Evolutionary conservation across 306 rosid species (phyloP).

Genomic region (Psophocarpus tetragonolobus): DNA sequence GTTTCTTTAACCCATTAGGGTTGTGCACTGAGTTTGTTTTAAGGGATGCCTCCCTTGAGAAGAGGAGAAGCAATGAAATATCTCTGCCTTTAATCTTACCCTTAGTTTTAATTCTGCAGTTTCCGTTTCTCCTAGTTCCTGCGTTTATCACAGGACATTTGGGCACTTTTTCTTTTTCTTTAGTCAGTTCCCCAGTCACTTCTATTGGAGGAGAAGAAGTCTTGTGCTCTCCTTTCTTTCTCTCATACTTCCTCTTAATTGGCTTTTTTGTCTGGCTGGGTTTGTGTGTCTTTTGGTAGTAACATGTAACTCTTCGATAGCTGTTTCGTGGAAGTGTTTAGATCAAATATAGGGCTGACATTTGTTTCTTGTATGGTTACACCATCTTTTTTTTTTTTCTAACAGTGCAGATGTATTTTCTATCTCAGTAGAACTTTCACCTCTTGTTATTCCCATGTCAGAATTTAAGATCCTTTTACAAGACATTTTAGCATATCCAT

Average conservation of each 20-base stretch:
- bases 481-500: slow-evolving; percentile 40
- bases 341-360: slow-evolving; percentile 27
- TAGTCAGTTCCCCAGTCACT: slow-evolving; percentile 28
- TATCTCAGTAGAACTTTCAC: slow-evolving; percentile 35
- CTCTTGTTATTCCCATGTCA: slow-evolving; percentile 32
- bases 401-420: slow-evolving; percentile 26
- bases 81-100: no score
- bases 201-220: slow-evolving; percentile 36
- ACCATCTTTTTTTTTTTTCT: slow-evolving; percentile 33
- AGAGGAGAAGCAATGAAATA: no score
- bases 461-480: slow-evolving; percentile 56
- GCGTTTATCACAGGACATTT: slow-evolving; percentile 52
- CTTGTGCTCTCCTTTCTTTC: slow-evolving; percentile 47
- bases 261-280: no score
- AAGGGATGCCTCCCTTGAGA: no score
- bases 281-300: no score
- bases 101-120: no score
- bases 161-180: slow-evolving; percentile 31
- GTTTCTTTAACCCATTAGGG: no score
- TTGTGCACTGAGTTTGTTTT: no score
- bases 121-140: no score
- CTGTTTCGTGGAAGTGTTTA: slow-evolving; percentile 20
- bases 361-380: slow-evolving; percentile 24
- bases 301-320: slow-evolving; percentile 29
- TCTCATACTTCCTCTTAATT: slow-evolving; percentile 56